phyloP scores from a whole-genome alignment of 2,329 filamentous ascomycete genomes.

The Neofusicoccum ribis region DNA sequence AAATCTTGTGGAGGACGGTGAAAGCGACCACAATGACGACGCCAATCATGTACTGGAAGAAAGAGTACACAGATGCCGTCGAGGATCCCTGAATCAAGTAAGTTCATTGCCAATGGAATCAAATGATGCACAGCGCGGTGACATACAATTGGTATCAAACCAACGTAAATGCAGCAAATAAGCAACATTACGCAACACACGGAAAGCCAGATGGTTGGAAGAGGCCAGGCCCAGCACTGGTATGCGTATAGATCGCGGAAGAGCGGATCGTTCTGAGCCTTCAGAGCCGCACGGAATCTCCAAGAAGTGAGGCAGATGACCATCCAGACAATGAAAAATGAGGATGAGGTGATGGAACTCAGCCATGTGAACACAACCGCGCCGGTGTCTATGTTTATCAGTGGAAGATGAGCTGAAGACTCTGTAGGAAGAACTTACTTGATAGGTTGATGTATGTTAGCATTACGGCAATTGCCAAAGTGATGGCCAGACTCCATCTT shows the following conservation, averaged over 20 bases:
- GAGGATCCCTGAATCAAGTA: neutral
- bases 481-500: conserved; percentile 55
- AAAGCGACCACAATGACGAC: neutral
- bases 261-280: conserved; percentile 28
- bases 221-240: conserved; percentile 31
- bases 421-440: neutral
- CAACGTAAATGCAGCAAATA: conserved; percentile 21
- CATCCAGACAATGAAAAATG: conserved; percentile 36
- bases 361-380: conserved; percentile 30
- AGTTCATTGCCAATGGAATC: conserved; percentile 30
- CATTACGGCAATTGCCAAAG: conserved; percentile 52
- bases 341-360: conserved; percentile 31
- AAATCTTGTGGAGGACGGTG: neutral
- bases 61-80: neutral
- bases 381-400: conserved; percentile 18
- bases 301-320: conserved; percentile 35
- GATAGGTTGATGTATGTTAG: conserved; percentile 31
- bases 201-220: conserved; percentile 30
- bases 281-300: conserved; percentile 32
- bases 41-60: conserved; percentile 16
- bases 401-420: neutral
- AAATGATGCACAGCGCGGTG: conserved; percentile 21
- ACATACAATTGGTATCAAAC: conserved; percentile 28
- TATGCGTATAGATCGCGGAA: conserved; percentile 32
- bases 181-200: conserved; percentile 19